Base-by-base conservation (phyloP, 805 yeast genomes). In the Metschnikowia santaceciliae region DNA sequence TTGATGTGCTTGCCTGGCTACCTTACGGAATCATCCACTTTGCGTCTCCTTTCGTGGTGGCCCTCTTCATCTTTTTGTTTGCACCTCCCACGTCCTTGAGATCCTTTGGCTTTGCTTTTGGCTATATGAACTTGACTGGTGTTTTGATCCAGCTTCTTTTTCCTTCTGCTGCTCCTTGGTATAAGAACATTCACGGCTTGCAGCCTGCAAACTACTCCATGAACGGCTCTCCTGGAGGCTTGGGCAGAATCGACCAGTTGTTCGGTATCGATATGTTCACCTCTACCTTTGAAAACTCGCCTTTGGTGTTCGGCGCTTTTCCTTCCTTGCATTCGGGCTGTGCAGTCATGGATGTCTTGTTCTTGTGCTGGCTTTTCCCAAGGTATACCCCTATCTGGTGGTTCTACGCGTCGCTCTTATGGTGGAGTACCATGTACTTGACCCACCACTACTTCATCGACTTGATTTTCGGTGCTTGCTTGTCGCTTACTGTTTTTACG, bases 121-220 rank as follows among this genome's bases (percentile, higher is more conserved):
- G 99, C 11, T 90, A 87, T 73, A 87, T 90, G 92, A 94, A 92
- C 69, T 68, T 91, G 56, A 66, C 82, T 47, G 98, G 97, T 41
- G 97, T 92, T 32, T 62, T 86, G 34, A 80, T 81, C 50, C 98
- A 94, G 71, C 78, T 90, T 57, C 55, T 84, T 4, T 90, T 89
- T 66, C 96, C 99, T 5, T 88, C 94, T 46, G 97, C 98, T 48
- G 96, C 99, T 13, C 99, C 99, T 17, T 92, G 99, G 99, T 92
- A 92, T 66, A 87, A 88, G 61, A 82, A 82, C 52, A 67, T 84
- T 45, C 85, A 92, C 64, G 97, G 96, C 1, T 77, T 91, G 53
- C 85, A 81, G 49, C 94, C 96, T 32, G 98, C 98, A 2, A 82
- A 90, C 69, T 92, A 92, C 68, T 74, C 84, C 48, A 90, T 92